Base-by-base conservation (phyloP, 1,284 basidiomycete genomes). In the Cystobasidium slooffiae region DNA sequence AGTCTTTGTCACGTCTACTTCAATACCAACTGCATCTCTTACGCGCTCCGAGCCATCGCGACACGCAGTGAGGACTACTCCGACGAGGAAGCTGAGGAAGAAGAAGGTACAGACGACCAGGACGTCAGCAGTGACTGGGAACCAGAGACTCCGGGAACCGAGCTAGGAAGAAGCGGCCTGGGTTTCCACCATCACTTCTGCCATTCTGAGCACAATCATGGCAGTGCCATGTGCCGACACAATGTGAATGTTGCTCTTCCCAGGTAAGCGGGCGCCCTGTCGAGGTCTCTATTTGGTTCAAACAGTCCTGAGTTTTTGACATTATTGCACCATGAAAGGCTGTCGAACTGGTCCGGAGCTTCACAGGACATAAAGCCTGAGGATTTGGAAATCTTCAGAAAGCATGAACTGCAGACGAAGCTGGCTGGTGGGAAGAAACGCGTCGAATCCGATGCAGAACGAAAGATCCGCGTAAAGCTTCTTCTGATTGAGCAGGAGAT, bases 71-170 rank as follows among this genome's bases (percentile, higher is more conserved):
- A 66, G 16, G 49, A 41, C 14, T 49, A 68, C 20, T 46, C 24
- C 20, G 52, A 56, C 14, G 39, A 9, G 2, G 66, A 68, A 41
- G 52, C 44, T 39, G 1, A 75, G 55, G 66, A 79, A 61, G 78
- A 80, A 37, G 81, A 78, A 43, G 65, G 81, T 47, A 79, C 80
- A 3, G 69, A 75, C 18, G 75, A 72, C 16, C 52, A 64, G 16
- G 68, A 75, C 9, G 64, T 68, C 44, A 58, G 62, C n/a, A 65
- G 66, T 53, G 22, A 51, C 24, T 81, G 80, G 53, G 64, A n/a
- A 22, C 49, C 64, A 20, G 51, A 43, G 49, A 43, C 70, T 43
- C 70, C 44, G 16, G 55, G 22, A 20, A 56, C 18, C 47, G 56
- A 61, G 49, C 14, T 56, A 37, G 20, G 68, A 64, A 70, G 52